phyloP scores from a whole-genome alignment of 176 grass and related monocot species.

The Raddia guianensis region DNA sequence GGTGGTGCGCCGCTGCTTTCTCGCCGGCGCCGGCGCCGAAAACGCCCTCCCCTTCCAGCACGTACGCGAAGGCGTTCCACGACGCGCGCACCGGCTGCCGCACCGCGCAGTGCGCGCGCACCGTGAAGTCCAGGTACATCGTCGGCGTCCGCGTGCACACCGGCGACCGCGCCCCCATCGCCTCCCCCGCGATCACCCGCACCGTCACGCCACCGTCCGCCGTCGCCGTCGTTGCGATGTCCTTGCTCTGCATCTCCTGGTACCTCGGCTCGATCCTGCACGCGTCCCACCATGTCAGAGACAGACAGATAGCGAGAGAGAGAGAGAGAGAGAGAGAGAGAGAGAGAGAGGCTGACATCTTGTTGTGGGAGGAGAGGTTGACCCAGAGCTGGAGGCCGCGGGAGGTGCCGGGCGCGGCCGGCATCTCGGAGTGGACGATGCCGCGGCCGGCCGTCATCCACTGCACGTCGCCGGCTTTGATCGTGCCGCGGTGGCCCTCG shows the following conservation, averaged over 20 bases:
- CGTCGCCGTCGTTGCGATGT: slow-evolving; percentile 57
- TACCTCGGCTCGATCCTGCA: slow-evolving; percentile 89
- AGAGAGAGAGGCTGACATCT: slow-evolving; percentile 55
- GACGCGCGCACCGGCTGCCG: slow-evolving; percentile 56
- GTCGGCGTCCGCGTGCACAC: slow-evolving; percentile 87
- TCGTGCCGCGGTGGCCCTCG: slow-evolving; percentile 83
- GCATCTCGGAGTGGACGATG: slow-evolving; percentile 98
- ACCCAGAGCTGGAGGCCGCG: slow-evolving; percentile 96
- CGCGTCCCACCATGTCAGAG: neutral
- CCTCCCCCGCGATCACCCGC: slow-evolving; percentile 78
- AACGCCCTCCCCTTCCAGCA: slow-evolving; percentile 74
- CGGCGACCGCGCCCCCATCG: slow-evolving; percentile 71
- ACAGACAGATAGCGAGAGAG: too few relatives aligned
- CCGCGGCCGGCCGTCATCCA: slow-evolving; percentile 99
- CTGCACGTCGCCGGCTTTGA: slow-evolving; percentile 93
- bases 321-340: too few relatives aligned
- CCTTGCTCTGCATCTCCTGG: slow-evolving; percentile 91
- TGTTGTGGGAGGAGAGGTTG: slow-evolving; percentile 90
- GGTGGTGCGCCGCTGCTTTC: slow-evolving; percentile 47
- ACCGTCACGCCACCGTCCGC: slow-evolving; percentile 71
- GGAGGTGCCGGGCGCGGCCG: slow-evolving; percentile 63
- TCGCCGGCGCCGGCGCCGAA: slow-evolving; percentile 57
- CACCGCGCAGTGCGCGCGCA: slow-evolving; percentile 53
- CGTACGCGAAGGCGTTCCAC: slow-evolving; percentile 91
- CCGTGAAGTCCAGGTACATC: slow-evolving; percentile 95